Evolutionary conservation across 305 asterid genomes (phyloP), one percentile per base, ranked within the genome.

Genomic region (Ruellia speciosa): DNA sequence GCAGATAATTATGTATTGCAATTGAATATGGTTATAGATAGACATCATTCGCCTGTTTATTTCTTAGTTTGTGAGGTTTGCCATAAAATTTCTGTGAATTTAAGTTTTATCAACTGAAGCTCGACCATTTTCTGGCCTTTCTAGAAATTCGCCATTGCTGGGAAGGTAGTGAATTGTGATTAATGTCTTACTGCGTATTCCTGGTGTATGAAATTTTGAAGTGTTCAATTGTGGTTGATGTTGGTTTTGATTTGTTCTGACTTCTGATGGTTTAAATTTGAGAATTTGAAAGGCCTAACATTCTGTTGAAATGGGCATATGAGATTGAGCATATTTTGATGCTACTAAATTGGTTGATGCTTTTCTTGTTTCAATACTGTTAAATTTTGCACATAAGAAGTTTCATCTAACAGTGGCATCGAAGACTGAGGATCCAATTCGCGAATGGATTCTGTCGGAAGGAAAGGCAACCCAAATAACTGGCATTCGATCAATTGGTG

Each of bases 381-480:
- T 15, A 24, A 12, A 18, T 34, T 51, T 43, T 18, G 37, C 28
- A 33, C 24, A 31, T 60, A 14, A 41, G 53, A n/a, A 54, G n/a
- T 54, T 59, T 33, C 45, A 61, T 54, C 63, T 54, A 51, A 40
- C 87, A 90, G 92, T 69, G 77, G 83, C 88, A 28, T 75, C 95
- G 49, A 73, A 86, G 86, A 73, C 82, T 60, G 79, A 75, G 52
- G 99, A 92, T 74, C 99, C 96, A 6, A 55, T 92, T 57, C 80
- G 86, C 7, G 94, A 88, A 64, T 92, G 96, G 99, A 86, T 92
- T 65, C 68, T 88, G 9, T 76, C 96, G 4, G 95, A 86, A 75
- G 99, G 96, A 67, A 86, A 88, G 66, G 96, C 95, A 56, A 82
- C 86, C 60, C 74, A 81, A 69, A 82, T 92, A 58, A 82, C 78